Base-by-base conservation (phyloP, 78 protist genomes). In the Isochrysis galbana region DNA sequence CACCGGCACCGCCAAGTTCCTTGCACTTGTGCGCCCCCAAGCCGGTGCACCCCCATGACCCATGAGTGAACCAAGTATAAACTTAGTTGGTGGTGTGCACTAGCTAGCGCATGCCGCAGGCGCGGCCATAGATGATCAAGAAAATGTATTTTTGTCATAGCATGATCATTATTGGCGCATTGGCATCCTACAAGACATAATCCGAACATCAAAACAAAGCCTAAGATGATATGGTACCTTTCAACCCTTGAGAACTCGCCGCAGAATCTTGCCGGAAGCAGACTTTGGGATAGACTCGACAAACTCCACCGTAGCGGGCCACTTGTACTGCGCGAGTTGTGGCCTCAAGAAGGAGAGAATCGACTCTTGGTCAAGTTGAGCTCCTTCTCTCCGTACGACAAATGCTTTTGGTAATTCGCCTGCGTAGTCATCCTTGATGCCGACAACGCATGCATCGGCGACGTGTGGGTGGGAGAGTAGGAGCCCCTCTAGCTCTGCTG, bases 331-430 rank as follows among this genome's bases (percentile, higher is more conserved):
- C n/a, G 97, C 67, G 29, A 95, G 91, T n/a, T 36, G 92, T 41
- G 82, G 87, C 0, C 72, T 77, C 11, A 94, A 55, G 84, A 70
- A 96, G 77, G 42, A 36, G 10, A 2, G 5, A 36, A 70, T 1
- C 80, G 80, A 36, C 42, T 70, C 14, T 41, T 21, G 45, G 41
- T 2, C 41, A 21, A 70, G 80, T 14, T 3, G 4, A 36, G 80
- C 21, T 36, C 41, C 80, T 23, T 36, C 39, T 14, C 80, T 38
- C 82, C 4, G 70, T 14, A 97, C 98, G 2, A 98, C 96, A 46
- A 48, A 97, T 1, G 99, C 99, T 34, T 89, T 45, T 36, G 99
- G 99, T 17, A 97, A 86, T 70, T 98, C 99, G 46, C 98, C 98
- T 3, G 69, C 69, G n/a, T 41, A 90, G 42, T 91, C 97, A 51